Evolutionary conservation across 768 basidiomycete genomes (phyloP).

Genomic region (Boletellus sp.): DNA sequence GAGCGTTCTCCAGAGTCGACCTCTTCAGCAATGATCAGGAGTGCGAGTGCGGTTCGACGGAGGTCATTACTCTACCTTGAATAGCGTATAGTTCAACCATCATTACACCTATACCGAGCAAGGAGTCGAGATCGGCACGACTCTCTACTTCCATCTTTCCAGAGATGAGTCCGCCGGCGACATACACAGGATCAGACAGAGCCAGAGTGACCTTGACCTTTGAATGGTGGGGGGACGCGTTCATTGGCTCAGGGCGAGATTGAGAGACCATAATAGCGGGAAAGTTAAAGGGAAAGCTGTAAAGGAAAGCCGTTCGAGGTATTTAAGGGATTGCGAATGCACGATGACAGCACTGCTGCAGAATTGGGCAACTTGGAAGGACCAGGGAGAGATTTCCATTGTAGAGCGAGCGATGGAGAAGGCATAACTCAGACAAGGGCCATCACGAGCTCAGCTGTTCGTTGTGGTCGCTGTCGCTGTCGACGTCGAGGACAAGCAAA

Average conservation of each 20-base stretch:
- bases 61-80: slow-evolving; percentile 46
- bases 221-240: slow-evolving; percentile 72
- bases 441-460: slow-evolving; percentile 19
- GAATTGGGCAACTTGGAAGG: background rate
- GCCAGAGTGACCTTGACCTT: slow-evolving; percentile 70
- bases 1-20: slow-evolving; percentile 75
- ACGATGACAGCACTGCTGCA: slow-evolving; percentile 2
- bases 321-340: slow-evolving; percentile 14
- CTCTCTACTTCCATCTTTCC: slow-evolving; percentile 83
- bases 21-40: slow-evolving; percentile 41
- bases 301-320: slow-evolving; percentile 2
- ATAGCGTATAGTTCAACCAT: slow-evolving; percentile 75
- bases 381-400: slow-evolving; percentile 16
- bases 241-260: slow-evolving; percentile 63
- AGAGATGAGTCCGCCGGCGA: slow-evolving; percentile 62
- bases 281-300: background rate
- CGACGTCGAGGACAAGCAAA: background rate
- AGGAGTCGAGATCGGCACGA: slow-evolving; percentile 57
- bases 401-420: background rate
- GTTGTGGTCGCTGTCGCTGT: slow-evolving; percentile 1
- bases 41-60: background rate
- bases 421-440: slow-evolving; percentile 14
- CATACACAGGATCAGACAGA: slow-evolving; percentile 55
- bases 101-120: slow-evolving; percentile 69
- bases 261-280: slow-evolving; percentile 27